Percentiles rank a stretch among this genome's conserved stretches.
These are phyloP conservation scores for Epichloe baconii DNA, from an alignment of 2,329 filamentous ascomycete genomes.

Conservation along the genomic window DNA sequence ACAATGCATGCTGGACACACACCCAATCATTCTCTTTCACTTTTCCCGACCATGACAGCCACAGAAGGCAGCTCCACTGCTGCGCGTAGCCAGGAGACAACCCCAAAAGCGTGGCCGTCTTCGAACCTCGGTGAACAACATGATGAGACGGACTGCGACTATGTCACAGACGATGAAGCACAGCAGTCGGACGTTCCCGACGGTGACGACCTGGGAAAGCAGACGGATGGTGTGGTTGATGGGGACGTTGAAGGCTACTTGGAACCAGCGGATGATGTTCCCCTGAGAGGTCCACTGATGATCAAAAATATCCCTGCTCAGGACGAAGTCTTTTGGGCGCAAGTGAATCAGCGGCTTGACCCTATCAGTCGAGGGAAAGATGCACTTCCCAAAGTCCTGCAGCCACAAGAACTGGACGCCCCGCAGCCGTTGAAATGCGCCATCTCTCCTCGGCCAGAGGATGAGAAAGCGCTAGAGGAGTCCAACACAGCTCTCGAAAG, in stretches of 20 bases:
- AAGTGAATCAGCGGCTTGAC: conserved; percentile 37
- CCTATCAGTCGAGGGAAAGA: conserved; percentile 33
- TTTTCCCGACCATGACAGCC: conserved; percentile 31
- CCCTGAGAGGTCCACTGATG: conserved; percentile 39
- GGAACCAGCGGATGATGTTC: conserved; percentile 30
- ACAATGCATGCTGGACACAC: conserved; percentile 52
- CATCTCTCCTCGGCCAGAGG: background rate
- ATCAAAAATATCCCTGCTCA: conserved; percentile 42
- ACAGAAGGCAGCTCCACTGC: conserved; percentile 20
- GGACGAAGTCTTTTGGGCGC: conserved; percentile 40
- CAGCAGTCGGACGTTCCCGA: background rate
- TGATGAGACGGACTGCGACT: background rate
- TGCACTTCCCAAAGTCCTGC: conserved; percentile 31
- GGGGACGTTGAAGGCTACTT: conserved; percentile 16
- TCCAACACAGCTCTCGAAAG: conserved; percentile 2
- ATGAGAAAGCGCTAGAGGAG: conserved; percentile 12
- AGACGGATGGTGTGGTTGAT: background rate
- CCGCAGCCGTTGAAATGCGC: background rate
- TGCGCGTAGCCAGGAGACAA: conserved; percentile 17
- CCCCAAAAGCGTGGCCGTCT: conserved; percentile 13
- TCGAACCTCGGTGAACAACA: background rate
- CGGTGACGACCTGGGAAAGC: background rate
- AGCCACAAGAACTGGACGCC: conserved; percentile 5
- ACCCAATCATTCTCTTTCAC: conserved; percentile 44
- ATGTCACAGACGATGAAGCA: background rate